A percentile compares a stretch with the other conserved stretches of the same genome.
phyloP scores from a whole-genome alignment of 169 alveolate genomes.

The Plasmodium berghei region DNA sequence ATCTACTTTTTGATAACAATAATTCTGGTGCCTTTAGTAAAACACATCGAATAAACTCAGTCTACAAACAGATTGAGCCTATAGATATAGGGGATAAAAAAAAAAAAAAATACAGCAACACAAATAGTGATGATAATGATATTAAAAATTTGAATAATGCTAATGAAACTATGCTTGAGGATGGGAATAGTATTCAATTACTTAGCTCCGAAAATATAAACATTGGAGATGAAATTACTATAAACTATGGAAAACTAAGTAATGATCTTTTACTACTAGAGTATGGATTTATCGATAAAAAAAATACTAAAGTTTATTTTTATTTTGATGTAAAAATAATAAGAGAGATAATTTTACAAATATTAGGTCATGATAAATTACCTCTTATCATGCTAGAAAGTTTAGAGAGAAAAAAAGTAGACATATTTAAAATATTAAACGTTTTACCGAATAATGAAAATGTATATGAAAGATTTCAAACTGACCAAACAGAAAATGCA shows the following conservation, averaged over 20 bases:
- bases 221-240: constrained; percentile 61
- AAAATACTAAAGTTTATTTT: constrained; percentile 41
- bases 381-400: constrained; percentile 71
- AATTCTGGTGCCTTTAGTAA: background rate
- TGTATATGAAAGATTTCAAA: constrained; percentile 61
- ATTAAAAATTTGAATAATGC: background rate
- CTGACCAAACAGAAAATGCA: constrained; percentile 22
- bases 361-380: constrained; percentile 58
- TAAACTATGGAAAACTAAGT: constrained; percentile 47
- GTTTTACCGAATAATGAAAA: constrained; percentile 17
- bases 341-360: constrained; percentile 67
- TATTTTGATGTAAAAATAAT: constrained; percentile 65
- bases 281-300: constrained; percentile 62
- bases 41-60: background rate
- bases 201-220: constrained; percentile 48
- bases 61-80: background rate
- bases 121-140: background rate
- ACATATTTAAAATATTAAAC: constrained; percentile 30
- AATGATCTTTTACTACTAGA: constrained; percentile 68
- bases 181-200: constrained; percentile 28
- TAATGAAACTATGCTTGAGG: background rate
- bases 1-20: background rate
- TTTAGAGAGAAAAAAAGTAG: constrained; percentile 25
- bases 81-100: background rate
- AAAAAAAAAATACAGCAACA: background rate